Conservation (phyloP, 345 rosid species). For the Lumnitzera racemosa region DNA sequence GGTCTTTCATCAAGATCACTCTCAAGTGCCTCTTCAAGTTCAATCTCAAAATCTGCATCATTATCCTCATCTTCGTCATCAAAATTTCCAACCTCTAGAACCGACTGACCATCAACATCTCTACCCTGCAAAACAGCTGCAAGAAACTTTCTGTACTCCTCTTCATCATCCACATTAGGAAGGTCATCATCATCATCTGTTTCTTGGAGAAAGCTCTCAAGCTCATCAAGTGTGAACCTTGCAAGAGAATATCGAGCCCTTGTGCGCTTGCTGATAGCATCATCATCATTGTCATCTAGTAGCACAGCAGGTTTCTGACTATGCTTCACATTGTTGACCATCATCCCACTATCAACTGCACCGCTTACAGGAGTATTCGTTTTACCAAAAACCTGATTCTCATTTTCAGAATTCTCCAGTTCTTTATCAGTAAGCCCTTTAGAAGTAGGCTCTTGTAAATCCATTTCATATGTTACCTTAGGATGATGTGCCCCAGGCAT, state of each 20-base stretch:
- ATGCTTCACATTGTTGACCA: conserved; percentile 9
- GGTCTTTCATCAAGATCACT: conserved; percentile 63
- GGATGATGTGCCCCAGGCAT: conserved; percentile 19
- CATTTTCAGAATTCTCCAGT: conserved; percentile 11
- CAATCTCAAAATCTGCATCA: conserved; percentile 89
- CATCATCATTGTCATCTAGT: conserved; percentile 24
- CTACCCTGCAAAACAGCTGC: conserved; percentile 72
- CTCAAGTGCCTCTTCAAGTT: conserved; percentile 87
- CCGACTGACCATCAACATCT: conserved; percentile 36
- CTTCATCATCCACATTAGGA: conserved; percentile 82
- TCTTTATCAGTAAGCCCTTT: conserved; percentile 15
- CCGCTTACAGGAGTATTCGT: conserved; percentile 15
- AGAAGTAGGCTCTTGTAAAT: conserved; percentile 1
- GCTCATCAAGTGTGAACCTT: conserved; percentile 86
- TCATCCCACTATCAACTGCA: conserved; percentile 10
- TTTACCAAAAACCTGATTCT: conserved; percentile 9
- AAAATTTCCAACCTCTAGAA: conserved; percentile 26
- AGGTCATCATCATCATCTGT: conserved; percentile 87
- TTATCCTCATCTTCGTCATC: conserved; percentile 87
- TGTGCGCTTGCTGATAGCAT: conserved; percentile 85
- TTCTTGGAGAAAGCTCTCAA: conserved; percentile 91
- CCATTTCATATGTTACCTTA: conserved; percentile 17
- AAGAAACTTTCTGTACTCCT: conserved; percentile 84
- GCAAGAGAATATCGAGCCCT: conserved; percentile 83
- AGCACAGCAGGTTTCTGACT: conserved; percentile 14